These are phyloP conservation scores for Pythium phragmiticola DNA, from an alignment of 352 stramenopile species.

Conservation along the genomic window DNA sequence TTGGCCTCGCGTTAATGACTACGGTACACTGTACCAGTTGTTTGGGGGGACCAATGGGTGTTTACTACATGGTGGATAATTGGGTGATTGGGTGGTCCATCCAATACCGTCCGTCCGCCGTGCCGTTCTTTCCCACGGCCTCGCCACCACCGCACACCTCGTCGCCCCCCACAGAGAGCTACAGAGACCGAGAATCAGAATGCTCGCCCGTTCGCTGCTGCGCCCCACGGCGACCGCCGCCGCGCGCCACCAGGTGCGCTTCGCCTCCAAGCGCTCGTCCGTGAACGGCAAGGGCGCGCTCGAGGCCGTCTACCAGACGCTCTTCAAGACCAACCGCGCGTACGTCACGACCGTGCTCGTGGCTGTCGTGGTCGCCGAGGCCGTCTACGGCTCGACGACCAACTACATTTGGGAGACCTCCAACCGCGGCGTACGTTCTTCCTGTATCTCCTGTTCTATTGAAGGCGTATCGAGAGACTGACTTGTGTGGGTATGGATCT, in stretches of 20 bases:
- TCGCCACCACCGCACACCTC: constrained; percentile 20
- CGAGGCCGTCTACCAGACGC: constrained; percentile 62
- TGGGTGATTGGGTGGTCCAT: constrained; percentile 20
- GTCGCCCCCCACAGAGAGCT: background rate
- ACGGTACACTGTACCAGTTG: constrained; percentile 1
- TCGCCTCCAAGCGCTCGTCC: constrained; percentile 69
- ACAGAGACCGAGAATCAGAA: constrained; percentile 17
- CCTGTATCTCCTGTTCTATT: background rate
- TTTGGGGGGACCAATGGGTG: constrained; percentile 2
- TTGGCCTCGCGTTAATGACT: background rate
- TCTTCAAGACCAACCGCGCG: constrained; percentile 83
- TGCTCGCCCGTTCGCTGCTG: constrained; percentile 53
- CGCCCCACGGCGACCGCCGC: constrained; percentile 32
- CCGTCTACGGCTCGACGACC: constrained; percentile 70
- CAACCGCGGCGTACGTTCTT: constrained; percentile 76
- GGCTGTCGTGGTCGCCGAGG: constrained; percentile 65
- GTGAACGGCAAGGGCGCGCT: constrained; percentile 72
- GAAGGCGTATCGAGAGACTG: background rate
- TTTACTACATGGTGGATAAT: background rate
- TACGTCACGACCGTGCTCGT: constrained; percentile 81
- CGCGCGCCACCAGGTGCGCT: constrained; percentile 36
- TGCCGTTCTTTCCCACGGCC: constrained; percentile 14
- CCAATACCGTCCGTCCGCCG: background rate
- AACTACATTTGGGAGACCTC: constrained; percentile 77
- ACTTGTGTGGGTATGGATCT: constrained; percentile 4